These are phyloP conservation scores for Corymbia maculata DNA, from an alignment of 345 rosid species.

Conservation along the genomic window DNA sequence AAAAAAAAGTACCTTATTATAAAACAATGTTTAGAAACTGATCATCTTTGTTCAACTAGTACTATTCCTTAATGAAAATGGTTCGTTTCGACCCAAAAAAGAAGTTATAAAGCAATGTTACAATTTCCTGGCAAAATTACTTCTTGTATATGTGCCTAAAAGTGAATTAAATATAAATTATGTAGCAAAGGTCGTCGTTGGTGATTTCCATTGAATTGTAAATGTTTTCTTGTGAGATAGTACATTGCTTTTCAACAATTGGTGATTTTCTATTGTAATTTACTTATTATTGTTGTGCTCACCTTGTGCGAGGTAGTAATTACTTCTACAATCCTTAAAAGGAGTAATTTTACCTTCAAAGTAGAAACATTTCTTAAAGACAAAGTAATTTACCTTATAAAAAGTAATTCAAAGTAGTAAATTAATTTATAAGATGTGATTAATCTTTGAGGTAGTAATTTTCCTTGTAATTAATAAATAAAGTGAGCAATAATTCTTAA, in stretches of 20 bases:
- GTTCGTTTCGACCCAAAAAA: too few species aligned
- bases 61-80: too few species aligned
- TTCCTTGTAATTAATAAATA: background rate
- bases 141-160: background rate
- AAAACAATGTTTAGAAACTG: too few species aligned
- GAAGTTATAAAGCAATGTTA: background rate
- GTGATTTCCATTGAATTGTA: background rate
- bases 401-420: too few species aligned
- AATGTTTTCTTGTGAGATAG: background rate
- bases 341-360: background rate
- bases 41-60: too few species aligned
- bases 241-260: background rate
- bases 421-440: background rate
- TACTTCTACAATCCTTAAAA: background rate
- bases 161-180: background rate
- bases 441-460: background rate
- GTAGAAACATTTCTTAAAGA: background rate
- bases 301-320: background rate
- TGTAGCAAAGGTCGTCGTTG: background rate
- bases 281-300: background rate
- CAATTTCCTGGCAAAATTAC: background rate
- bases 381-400: too few species aligned
- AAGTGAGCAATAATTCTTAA: background rate
- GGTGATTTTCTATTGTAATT: background rate
- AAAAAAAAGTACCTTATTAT: too few species aligned